A percentile compares a stretch with the other conserved stretches of the same genome.
Conservation (phyloP, 2,329 filamentous ascomycete species). For the Chrysosporium queenslandicum region DNA sequence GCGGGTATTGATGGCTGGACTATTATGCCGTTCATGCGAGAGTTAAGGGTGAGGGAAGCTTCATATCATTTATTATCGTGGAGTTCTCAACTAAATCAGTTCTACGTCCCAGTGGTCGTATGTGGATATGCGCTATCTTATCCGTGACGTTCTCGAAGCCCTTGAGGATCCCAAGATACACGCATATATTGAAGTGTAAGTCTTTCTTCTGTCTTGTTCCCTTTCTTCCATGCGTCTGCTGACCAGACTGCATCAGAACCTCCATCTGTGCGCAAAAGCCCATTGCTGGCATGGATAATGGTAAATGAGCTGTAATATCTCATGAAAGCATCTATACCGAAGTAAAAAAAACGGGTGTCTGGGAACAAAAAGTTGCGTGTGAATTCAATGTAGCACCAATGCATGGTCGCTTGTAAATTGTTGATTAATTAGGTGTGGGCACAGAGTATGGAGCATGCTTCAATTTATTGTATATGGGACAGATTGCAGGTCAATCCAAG, state of each 20-base stretch:
- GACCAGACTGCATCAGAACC: neutral
- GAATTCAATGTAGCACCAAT: neutral
- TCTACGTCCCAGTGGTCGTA: conserved; percentile 1
- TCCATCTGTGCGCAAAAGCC: conserved; percentile 4
- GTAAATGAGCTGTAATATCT: neutral
- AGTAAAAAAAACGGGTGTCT: neutral
- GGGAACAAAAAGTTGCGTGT: neutral
- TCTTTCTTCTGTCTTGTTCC: neutral
- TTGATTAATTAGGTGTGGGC: no score
- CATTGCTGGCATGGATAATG: neutral
- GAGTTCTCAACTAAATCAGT: neutral
- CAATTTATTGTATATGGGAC: no score
- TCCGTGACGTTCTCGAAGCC: conserved; percentile 4
- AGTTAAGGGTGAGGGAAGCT: conserved; percentile 13
- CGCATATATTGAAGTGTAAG: conserved; percentile 10
- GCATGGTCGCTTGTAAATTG: no score
- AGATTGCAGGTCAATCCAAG: no score
- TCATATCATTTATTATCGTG: neutral
- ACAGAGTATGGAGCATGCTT: no score
- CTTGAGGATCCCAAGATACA: conserved; percentile 7
- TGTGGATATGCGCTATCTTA: conserved; percentile 6
- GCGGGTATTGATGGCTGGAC: conserved; percentile 11
- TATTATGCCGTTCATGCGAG: conserved; percentile 9
- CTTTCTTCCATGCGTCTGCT: neutral
- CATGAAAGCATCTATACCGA: neutral